Percentiles rank a stretch among this genome's conserved stretches.
phyloP scores from a whole-genome alignment of 495 filamentous ascomycete species.

The Penicillium soppii region DNA sequence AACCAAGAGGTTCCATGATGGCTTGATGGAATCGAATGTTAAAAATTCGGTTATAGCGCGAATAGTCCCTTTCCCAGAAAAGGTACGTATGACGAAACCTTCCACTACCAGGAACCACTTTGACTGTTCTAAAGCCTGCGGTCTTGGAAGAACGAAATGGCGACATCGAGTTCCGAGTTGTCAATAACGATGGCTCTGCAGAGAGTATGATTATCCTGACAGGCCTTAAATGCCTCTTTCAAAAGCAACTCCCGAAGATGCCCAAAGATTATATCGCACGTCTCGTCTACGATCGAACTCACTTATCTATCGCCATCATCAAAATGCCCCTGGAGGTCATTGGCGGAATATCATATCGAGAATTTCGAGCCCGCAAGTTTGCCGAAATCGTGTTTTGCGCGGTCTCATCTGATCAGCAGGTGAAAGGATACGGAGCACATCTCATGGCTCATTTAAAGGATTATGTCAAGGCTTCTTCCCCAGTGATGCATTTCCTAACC shows the following conservation, averaged over 20 bases:
- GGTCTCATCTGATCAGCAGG: conserved; percentile 96
- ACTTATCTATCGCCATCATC: conserved; percentile 94
- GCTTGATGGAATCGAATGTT: no score
- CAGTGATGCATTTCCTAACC: conserved; percentile 97
- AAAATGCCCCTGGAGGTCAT: conserved; percentile 95
- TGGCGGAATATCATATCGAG: conserved; percentile 93
- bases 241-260: conserved; percentile 98
- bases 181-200: conserved; percentile 89
- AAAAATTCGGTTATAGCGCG: no score
- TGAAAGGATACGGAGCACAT: conserved; percentile 97
- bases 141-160: conserved; percentile 92
- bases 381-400: conserved; percentile 99
- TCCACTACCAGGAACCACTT: no score
- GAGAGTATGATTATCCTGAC: conserved; percentile 94
- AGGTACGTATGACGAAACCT: no score
- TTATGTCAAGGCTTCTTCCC: conserved; percentile 94
- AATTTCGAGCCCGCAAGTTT: conserved; percentile 88
- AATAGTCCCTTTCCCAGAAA: no score
- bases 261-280: conserved; percentile 98
- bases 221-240: conserved; percentile 95
- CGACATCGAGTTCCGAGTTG: conserved; percentile 95
- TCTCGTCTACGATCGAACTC: conserved; percentile 93
- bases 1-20: no score
- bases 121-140: conserved; percentile 67
- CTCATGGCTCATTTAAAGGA: conserved; percentile 98